phyloP scores from a whole-genome alignment of 768 basidiomycete species.

The Lentinula guzmanii region DNA sequence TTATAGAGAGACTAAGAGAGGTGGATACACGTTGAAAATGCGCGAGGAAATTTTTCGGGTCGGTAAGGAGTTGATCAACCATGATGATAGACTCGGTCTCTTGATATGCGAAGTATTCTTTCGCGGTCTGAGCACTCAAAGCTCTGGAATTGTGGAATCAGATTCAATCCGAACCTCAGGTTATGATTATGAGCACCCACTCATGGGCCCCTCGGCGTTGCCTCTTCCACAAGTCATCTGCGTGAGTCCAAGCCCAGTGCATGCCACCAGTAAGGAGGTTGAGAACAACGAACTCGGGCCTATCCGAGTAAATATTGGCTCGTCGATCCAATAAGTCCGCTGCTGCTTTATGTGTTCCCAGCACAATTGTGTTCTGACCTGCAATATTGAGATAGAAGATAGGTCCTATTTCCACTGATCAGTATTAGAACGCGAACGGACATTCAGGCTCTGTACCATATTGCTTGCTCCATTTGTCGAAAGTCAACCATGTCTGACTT shows the following conservation, averaged over 20 bases:
- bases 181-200: slow-evolving; percentile 1
- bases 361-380: too few relatives aligned
- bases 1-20: slow-evolving; percentile 8
- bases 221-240: not conserved
- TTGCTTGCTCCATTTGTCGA: slow-evolving; percentile 22
- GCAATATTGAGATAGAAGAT: too few relatives aligned
- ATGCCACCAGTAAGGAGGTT: too few relatives aligned
- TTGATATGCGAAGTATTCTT: not conserved
- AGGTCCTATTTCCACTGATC: not conserved
- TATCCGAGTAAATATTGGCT: too few relatives aligned
- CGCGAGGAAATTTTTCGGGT: not conserved
- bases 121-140: not conserved
- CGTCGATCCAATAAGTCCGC: too few relatives aligned
- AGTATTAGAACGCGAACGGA: not conserved
- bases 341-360: too few relatives aligned
- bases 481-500: slow-evolving; percentile 20
- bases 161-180: not conserved
- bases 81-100: not conserved
- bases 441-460: slow-evolving; percentile 20
- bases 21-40: slow-evolving; percentile 10
- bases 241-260: not conserved
- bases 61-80: not conserved
- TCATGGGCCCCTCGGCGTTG: slow-evolving; percentile 17
- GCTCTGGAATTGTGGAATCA: not conserved
- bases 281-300: too few relatives aligned